Conservation (phyloP, 192 early-diverging fungal species). For the Rhizophagus clarus region DNA sequence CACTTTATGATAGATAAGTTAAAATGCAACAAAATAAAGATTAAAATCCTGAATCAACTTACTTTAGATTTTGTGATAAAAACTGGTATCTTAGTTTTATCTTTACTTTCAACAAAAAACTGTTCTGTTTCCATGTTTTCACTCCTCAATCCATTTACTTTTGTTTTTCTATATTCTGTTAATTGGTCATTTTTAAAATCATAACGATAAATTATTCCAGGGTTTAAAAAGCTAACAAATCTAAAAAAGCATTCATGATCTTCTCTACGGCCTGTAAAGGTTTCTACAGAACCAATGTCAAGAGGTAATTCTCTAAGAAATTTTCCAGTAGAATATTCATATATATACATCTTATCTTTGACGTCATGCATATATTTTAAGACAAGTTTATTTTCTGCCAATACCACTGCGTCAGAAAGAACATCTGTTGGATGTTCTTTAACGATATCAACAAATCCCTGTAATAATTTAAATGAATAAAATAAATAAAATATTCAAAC, state of each 20-base stretch:
- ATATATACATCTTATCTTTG: conserved; percentile 50
- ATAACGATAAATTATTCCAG: conserved; percentile 62
- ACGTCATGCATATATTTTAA: conserved; percentile 66
- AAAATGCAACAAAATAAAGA: background rate
- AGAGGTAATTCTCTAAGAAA: conserved; percentile 43
- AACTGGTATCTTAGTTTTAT: conserved; percentile 69
- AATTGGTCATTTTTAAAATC: conserved; percentile 47
- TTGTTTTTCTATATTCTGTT: conserved; percentile 45
- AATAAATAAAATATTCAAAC: background rate
- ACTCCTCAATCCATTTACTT: conserved; percentile 54
- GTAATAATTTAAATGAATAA: background rate
- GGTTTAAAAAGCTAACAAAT: conserved; percentile 58
- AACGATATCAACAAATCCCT: conserved; percentile 64
- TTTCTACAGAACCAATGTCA: conserved; percentile 54
- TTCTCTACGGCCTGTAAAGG: conserved; percentile 38
- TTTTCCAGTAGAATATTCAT: conserved; percentile 48
- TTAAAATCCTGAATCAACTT: background rate
- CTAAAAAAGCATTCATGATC: conserved; percentile 59
- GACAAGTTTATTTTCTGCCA: conserved; percentile 59
- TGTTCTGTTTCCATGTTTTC: conserved; percentile 61
- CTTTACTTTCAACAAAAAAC: conserved; percentile 66
- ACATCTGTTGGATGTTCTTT: conserved; percentile 55
- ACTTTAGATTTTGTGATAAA: conserved; percentile 64
- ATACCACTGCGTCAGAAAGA: conserved; percentile 42
- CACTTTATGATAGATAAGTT: background rate